phyloP scores from a whole-genome alignment of 768 basidiomycete species.

The Candolleomyces aberdarensis region DNA sequence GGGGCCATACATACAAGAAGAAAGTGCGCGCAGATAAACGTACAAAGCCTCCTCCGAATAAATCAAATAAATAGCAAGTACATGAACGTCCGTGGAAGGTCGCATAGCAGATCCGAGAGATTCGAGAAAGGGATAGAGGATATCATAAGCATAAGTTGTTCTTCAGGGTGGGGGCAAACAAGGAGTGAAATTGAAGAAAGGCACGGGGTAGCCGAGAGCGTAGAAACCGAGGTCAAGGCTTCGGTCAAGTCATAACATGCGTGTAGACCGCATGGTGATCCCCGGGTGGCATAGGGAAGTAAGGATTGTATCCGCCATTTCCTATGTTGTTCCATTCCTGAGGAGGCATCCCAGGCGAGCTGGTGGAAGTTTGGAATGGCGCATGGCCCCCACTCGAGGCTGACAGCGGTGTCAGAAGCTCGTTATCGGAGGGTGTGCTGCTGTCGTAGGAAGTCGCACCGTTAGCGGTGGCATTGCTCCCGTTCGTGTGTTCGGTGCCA shows the following conservation, averaged over 20 bases:
- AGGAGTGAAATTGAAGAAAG: not conserved
- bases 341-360: constrained; percentile 49
- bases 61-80: not conserved
- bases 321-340: constrained; percentile 63
- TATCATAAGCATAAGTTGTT: not conserved
- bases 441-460: constrained; percentile 49
- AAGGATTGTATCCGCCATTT: constrained; percentile 58
- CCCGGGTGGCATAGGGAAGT: constrained; percentile 54
- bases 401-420: constrained; percentile 53
- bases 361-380: constrained; percentile 37
- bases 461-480: constrained; percentile 16
- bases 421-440: constrained; percentile 61
- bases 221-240: not conserved
- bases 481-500: constrained; percentile 49
- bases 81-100: not conserved
- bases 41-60: constrained; percentile 5
- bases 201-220: not conserved
- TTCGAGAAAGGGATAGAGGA: not conserved
- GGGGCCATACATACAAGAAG: constrained; percentile 7
- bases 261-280: constrained; percentile 57
- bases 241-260: constrained; percentile 51
- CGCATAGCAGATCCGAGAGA: not conserved
- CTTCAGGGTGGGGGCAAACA: not conserved
- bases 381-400: constrained; percentile 44
- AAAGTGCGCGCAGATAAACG: constrained; percentile 17